A percentile compares a stretch with the other conserved stretches of the same genome.
Conservation (phyloP, 345 rosid genomes). For the Fremontodendron californicum region DNA sequence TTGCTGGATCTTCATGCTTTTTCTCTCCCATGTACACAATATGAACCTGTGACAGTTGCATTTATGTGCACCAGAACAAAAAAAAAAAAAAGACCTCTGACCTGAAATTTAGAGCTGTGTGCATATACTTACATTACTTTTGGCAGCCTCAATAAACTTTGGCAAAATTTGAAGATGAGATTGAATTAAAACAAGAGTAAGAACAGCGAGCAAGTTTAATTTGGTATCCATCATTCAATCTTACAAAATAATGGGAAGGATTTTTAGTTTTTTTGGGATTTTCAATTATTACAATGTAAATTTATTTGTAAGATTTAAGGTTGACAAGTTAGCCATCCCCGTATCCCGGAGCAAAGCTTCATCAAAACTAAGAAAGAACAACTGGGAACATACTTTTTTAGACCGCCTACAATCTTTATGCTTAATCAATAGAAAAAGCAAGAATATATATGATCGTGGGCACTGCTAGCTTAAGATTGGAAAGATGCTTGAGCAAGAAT, state of each 20-base stretch:
- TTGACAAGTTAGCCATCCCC: background rate
- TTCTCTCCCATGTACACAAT: constrained; percentile 49
- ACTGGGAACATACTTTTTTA: background rate
- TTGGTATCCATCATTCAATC: background rate
- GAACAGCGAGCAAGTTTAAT: background rate
- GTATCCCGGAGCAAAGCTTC: background rate
- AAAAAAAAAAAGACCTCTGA: background rate
- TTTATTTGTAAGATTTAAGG: background rate
- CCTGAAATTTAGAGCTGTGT: background rate
- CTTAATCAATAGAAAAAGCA: background rate
- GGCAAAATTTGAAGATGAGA: background rate
- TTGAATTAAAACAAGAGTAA: constrained; percentile 5
- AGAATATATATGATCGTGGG: background rate
- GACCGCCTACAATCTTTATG: background rate
- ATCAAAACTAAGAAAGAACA: background rate
- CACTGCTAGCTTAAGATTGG: background rate
- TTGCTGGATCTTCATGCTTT: constrained; percentile 36
- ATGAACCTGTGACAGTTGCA: constrained; percentile 25
- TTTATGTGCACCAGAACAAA: background rate
- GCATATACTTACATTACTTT: constrained; percentile 8
- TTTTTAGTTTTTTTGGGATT: background rate
- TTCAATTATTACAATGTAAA: background rate
- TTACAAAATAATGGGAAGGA: background rate
- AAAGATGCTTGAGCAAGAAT: background rate
- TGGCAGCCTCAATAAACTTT: background rate